Base-by-base conservation (phyloP, 306 rosid genomes). In the Biancaea sappan region DNA sequence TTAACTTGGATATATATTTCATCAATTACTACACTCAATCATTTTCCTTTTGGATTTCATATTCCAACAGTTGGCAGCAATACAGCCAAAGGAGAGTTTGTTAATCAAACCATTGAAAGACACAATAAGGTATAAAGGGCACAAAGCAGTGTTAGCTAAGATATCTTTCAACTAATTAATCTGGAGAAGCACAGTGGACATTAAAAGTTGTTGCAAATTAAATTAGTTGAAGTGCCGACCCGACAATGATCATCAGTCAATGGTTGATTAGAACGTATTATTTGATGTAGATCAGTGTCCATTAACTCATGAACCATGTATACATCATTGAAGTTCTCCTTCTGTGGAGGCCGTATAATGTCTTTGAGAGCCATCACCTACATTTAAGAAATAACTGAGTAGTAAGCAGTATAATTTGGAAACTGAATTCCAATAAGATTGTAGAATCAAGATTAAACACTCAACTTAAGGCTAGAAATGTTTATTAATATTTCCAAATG, bases 271-370 rank as follows among this genome's bases (percentile, higher is more conserved):
- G 98, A 94, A 35, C 91, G 89, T 79, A 94, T 89, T 54, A 94
- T 94, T 85, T 94, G 97, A 82, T 91, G 92, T 61, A 94, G 89
- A 82, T 94, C 98, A 0, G 98, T 91, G 78, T 94, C 98, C 97
- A 94, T 85, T 43, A 94, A 72, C 75, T 91, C 98, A 76, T 80
- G 89, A 79, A 94, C 96, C 54, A 89, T 80, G 88, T 89, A 93
- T 2, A 93, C 97, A 76, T 93, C 98, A 60, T 93, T 93, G 89
- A 93, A 93, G 82, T 85, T 91, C 81, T 94, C 96, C 81, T 69
- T 86, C 72, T 86, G 91, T 21, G 98, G 98, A 83, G 98, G 96
- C 46, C 97, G 82, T 67, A 94, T 84, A 61, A 94, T 91, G 78
- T 94, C 98, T 84, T 89, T 91, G 46, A 94, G 75, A 75, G 86